Evolutionary conservation across 2,329 filamentous ascomycete genomes (phyloP), one percentile per base, ranked within the genome.

Genomic region (Madurella fahalii): DNA sequence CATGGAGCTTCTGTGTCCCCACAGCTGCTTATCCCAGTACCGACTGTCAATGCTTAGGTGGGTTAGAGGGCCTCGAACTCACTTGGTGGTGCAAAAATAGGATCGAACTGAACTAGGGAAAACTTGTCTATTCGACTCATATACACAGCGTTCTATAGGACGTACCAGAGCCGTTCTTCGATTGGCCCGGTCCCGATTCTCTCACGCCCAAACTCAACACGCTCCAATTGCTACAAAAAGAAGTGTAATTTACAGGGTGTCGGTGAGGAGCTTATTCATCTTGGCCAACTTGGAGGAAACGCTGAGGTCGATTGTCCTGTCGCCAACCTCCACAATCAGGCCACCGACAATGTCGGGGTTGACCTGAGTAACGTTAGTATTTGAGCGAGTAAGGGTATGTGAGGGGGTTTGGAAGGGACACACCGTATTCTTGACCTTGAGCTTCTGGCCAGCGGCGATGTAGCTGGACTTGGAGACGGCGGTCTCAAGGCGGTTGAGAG

Each of bases 211-310:
- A 17, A 31, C 53, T 58, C 54, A 59, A 52, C 51, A 43, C 34
- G 25, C 20, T 53, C 54, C 53, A 40, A 60, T 48, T 57, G 40
- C 52, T 54, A 51, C 55, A 53, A 59, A 51, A 53, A 34, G 34
- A 63, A 64, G 64, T 15, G 20, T 68, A 67, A 65, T 91, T 89
- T 96, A 99, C 89, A 99, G 81, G 75, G 87, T 83, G 78, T 99
- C 94, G 67, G 83, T 92, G 72, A 99, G 88, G 73, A 96, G 86
- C 87, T 97, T 99, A 90, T 99, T 99, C 84, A 99, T 90, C 85
- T 91, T 95, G 74, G 89, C 83, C 76, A 99, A 87, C 83, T 93
- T 95, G 73, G 89, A 81, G 47, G 93, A 93, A 69, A 99, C 92
- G 76, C 88, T 94, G 66, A 96, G 87, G 77, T 99, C 94, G 71